Base-by-base conservation (phyloP, 495 filamentous ascomycete species). In the Cudoniella acicularis region DNA sequence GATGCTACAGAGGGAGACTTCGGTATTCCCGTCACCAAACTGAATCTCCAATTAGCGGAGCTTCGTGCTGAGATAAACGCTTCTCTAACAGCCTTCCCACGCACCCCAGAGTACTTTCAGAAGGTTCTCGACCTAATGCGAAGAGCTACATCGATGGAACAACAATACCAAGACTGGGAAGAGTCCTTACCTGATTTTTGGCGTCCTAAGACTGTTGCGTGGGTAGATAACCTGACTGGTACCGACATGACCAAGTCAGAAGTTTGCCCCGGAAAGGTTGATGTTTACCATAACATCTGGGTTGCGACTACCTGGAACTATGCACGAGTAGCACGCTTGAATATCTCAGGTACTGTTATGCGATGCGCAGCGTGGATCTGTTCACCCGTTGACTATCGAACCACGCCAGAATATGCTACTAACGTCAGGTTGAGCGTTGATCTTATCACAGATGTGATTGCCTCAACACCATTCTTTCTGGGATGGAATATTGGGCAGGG, bases 361-460 rank as follows among this genome's bases (percentile, higher is more conserved):
- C 71, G 80, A 9, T 81, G 79, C 63, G 74, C 77, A 4, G 79
- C 79, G 2, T 82, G 78, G 77, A 63, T 76, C 17, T 76, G 73
- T 55, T 63, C 70, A 20, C 80, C 80, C 0, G 71, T 74, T 8
- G 79, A 83, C 61, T 81, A 80, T 52, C 66, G 78, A 24, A 80
- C 77, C 0, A 82, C 79, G 21, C 73, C 75, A 22, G 77, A 81
- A 70, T 82, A 82, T 49, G 77, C 76, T 21, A 66, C 69, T 0
- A 73, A 74, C 3, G 64, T 69, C 2, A 54, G 72, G 43, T 64
- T 70, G 13, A 76, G 72, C 49, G 68, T 60, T 13, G 74, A 78
- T 13, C 72, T 68, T 21, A 77, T 82, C 52, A 66, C 71, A 0
- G 80, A 81, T 54, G 70, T 83, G 13, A 63, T 82, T 49, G 78